Evolutionary conservation across 345 rosid species (phyloP).

Genomic region (Kandelia obovata): DNA sequence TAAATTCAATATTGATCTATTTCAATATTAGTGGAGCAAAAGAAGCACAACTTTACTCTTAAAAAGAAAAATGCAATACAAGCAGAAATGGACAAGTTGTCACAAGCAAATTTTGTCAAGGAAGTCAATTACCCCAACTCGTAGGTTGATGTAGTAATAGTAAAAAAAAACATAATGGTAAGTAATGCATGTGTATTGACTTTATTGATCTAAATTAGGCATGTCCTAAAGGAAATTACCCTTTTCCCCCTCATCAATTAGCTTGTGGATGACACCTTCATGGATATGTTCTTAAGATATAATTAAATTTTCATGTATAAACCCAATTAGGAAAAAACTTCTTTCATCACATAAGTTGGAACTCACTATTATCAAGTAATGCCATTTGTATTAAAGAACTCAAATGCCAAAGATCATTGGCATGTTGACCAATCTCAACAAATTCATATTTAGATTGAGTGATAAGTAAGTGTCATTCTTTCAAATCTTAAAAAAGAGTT

Average conservation of each 20-base stretch:
- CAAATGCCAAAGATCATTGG: not conserved
- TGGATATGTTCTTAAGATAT: not conserved
- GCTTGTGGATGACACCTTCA: not conserved
- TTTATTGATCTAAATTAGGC: not conserved
- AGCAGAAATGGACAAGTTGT: not conserved
- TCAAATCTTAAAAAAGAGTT: no score
- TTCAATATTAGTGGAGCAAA: not conserved
- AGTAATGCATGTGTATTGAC: not conserved
- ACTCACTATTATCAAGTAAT: not conserved
- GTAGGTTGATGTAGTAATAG: not conserved
- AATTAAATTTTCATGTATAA: not conserved
- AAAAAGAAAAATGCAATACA: not conserved
- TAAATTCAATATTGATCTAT: no score
- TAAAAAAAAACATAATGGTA: not conserved
- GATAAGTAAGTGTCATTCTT: no score
- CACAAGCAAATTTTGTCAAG: not conserved
- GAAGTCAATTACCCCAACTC: not conserved
- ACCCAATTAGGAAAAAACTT: not conserved
- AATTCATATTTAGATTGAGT: no score
- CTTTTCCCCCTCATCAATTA: not conserved
- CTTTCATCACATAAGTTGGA: not conserved
- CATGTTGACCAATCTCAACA: no score
- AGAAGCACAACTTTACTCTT: not conserved
- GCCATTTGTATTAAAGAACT: not conserved
- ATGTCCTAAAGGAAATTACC: not conserved